Evolutionary conservation across 352 stramenopile species (phyloP).

Genomic region (Pythium brachiatum): DNA sequence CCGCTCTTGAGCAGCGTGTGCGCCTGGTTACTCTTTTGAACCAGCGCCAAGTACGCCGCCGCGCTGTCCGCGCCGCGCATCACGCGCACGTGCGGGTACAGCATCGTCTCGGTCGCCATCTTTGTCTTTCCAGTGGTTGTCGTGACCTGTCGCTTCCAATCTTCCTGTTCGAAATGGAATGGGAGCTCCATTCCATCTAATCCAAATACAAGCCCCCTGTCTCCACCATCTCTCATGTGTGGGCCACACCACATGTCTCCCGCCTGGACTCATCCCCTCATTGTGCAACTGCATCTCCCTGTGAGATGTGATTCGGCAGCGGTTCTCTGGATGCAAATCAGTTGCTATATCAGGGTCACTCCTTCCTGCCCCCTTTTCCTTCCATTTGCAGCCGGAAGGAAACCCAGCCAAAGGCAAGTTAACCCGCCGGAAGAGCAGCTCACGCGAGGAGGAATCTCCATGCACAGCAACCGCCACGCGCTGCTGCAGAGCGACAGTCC

Average conservation of each 20-base stretch:
- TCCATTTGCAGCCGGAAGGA: constrained; percentile 10
- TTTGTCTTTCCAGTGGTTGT: not conserved
- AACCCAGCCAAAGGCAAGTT: not conserved
- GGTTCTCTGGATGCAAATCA: not conserved
- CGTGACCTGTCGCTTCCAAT: constrained; percentile 7
- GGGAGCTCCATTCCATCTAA: not conserved
- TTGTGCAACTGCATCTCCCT: constrained; percentile 18
- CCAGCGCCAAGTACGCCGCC: constrained; percentile 46
- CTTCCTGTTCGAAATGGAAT: not conserved
- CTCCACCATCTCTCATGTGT: not conserved
- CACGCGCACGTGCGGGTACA: constrained; percentile 31
- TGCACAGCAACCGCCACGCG: not conserved
- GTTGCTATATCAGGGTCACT: constrained; percentile 15
- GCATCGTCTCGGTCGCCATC: constrained; percentile 22
- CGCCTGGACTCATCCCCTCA: constrained; percentile 1
- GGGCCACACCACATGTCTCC: constrained; percentile 4
- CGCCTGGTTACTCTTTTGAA: constrained; percentile 47
- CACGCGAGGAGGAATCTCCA: not conserved
- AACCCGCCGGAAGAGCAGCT: not conserved
- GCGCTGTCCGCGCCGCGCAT: constrained; percentile 31
- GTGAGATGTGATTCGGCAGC: not conserved
- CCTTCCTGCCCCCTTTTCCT: not conserved
- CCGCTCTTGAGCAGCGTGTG: constrained; percentile 35
- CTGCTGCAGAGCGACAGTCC: constrained; percentile 1
- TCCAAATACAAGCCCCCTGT: constrained; percentile 4